phyloP scores from a whole-genome alignment of 768 basidiomycete species.

The Mycena maculata region DNA sequence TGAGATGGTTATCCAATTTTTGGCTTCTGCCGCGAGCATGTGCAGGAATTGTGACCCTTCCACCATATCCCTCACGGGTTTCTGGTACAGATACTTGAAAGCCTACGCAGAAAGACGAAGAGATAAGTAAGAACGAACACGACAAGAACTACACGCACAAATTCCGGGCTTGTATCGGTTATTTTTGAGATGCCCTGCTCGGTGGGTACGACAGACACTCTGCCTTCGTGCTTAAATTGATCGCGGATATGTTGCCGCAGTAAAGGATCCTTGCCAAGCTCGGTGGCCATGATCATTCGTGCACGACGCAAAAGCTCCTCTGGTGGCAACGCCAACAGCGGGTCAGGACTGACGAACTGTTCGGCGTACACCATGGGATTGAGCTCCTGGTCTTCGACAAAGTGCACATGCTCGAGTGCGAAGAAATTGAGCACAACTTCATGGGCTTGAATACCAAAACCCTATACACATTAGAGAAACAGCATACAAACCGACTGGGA shows the following conservation, averaged over 20 bases:
- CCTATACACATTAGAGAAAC: conserved; percentile 54
- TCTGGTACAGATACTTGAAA: conserved; percentile 93
- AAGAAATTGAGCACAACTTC: conserved; percentile 90
- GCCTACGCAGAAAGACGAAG: conserved; percentile 61
- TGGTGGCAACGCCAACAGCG: conserved; percentile 62
- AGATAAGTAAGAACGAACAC: background rate
- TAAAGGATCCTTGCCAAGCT: conserved; percentile 93
- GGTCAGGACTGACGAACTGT: conserved; percentile 82
- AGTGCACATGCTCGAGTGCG: conserved; percentile 67
- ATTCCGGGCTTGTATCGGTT: conserved; percentile 78
- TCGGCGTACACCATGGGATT: conserved; percentile 87
- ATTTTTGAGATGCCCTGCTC: conserved; percentile 86
- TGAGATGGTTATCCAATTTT: conserved; percentile 83
- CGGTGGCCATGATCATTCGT: conserved; percentile 87
- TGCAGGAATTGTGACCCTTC: conserved; percentile 86
- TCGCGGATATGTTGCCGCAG: conserved; percentile 83
- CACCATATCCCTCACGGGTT: conserved; percentile 77
- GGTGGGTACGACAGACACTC: conserved; percentile 85
- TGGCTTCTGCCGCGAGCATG: conserved; percentile 91
- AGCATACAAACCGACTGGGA: background rate
- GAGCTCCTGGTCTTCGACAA: conserved; percentile 84
- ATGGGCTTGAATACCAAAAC: conserved; percentile 85
- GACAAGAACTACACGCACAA: conserved; percentile 56
- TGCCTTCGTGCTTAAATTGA: conserved; percentile 78
- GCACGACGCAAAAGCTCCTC: conserved; percentile 81